Evolutionary conservation across 768 basidiomycete genomes (phyloP), one percentile per base, ranked within the genome.

Genomic region (Mycena indigotica): DNA sequence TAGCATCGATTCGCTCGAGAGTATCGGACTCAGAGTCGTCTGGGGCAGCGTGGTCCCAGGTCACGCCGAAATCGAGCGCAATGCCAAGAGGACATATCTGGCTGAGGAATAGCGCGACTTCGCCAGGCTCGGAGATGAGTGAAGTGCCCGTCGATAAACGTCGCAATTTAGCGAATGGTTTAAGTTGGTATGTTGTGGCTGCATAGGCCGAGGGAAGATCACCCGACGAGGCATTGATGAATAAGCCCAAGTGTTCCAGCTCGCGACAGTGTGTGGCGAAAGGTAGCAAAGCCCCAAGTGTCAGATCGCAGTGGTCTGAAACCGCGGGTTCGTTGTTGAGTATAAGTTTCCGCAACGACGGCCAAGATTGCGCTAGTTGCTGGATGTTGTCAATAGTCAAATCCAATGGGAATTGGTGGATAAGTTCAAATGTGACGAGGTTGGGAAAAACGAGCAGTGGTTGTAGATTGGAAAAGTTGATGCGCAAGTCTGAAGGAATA

Each of bases 81-180:
- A 79, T 83, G 2, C 66, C 65, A 2, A 74, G 62, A 0, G 84
- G 82, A 32, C 79, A 77, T 3, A 88, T 62, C 19, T 76, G 77
- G 61, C 80, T 81, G 53, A 88, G 73, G 62, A 82, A 85, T 12
- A 82, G 72, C 17, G 85, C 77, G 28, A 81, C 77, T 0, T 76
- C 62, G 3, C 72, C 76, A 4, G 75, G 67, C 15, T 82, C 75
- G 2, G 64, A 46, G 25, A 84, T 76, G 50, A 70, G 68, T 17
- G 84, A 85, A 0, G 82, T 76, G 0, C 85, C 85, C 60, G 86
- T 69, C 16, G 76, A 76, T 12, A 88, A 69, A 15, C 64, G 60
- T 50, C 64, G 59, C 19, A 80, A 72, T 19, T 57, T 60, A 29
- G 66, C 48, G 67, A 80, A 77, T 2, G 67, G 68, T 16, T 25